Evolutionary conservation across 257 asterid species (phyloP).

Genomic region (Eustoma russellianum): DNA sequence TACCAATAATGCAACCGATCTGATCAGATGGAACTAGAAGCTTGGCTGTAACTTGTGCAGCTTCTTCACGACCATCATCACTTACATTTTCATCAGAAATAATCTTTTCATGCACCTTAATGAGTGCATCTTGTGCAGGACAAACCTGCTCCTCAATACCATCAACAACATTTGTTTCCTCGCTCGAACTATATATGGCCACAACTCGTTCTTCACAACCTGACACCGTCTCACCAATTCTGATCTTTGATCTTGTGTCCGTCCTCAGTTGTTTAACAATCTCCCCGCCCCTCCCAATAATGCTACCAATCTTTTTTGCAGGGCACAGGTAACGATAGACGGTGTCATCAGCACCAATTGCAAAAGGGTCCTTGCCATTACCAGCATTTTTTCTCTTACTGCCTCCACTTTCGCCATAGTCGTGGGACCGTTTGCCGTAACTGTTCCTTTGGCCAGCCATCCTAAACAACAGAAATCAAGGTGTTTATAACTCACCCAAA

Average conservation of each 20-base stretch:
- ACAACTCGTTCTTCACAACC: slow-evolving; percentile 81
- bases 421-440: slow-evolving; percentile 67
- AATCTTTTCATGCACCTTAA: slow-evolving; percentile 79
- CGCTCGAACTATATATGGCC: slow-evolving; percentile 64
- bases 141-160: slow-evolving; percentile 45
- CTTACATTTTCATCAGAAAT: slow-evolving; percentile 44
- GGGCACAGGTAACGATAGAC: slow-evolving; percentile 83
- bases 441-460: slow-evolving; percentile 88
- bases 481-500: no score
- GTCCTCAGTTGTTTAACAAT: slow-evolving; percentile 84
- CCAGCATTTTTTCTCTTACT: slow-evolving; percentile 76
- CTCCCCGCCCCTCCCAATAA: slow-evolving; percentile 95
- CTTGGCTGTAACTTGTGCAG: slow-evolving; percentile 49
- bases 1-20: slow-evolving; percentile 89
- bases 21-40: slow-evolving; percentile 91
- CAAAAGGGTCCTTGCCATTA: slow-evolving; percentile 47
- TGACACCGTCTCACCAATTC: slow-evolving; percentile 83
- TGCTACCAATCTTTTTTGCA: slow-evolving; percentile 80
- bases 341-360: slow-evolving; percentile 66
- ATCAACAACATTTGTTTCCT: slow-evolving; percentile 69
- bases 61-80: slow-evolving; percentile 56
- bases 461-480: slow-evolving; percentile 21
- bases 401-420: slow-evolving; percentile 45
- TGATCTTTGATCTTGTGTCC: slow-evolving; percentile 83
- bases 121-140: slow-evolving; percentile 91